Conservation (phyloP, 768 basidiomycete species). For the Termitomyces sp. region DNA sequence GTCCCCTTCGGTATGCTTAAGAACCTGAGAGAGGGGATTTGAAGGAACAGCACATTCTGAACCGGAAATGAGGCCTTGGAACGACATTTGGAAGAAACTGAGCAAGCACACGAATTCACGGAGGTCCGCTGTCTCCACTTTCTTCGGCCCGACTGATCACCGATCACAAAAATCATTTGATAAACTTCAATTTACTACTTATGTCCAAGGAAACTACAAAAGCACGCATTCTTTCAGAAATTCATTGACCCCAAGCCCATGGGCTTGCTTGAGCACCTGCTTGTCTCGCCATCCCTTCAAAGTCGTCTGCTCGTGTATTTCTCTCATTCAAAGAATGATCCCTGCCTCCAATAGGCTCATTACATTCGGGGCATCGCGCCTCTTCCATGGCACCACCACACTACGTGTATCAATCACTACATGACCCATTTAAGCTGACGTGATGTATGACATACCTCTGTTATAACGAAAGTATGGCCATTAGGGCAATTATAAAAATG, state of each 20-base stretch:
- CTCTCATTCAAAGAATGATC: conserved; percentile 38
- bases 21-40: conserved; percentile 86
- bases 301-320: conserved; percentile 48
- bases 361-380: conserved; percentile 57
- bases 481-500: conserved; percentile 55
- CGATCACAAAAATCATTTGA: conserved; percentile 4
- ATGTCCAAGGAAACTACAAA: too few species aligned
- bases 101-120: conserved; percentile 1
- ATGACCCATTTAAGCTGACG: neutral
- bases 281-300: conserved; percentile 38
- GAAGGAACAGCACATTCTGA: conserved; percentile 83
- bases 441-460: conserved; percentile 37
- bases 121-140: neutral
- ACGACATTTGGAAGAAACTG: conserved; percentile 48
- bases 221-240: neutral
- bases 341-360: conserved; percentile 49
- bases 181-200: too few species aligned
- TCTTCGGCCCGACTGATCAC: conserved; percentile 10
- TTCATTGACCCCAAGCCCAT: conserved; percentile 10
- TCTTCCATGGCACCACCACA: conserved; percentile 57
- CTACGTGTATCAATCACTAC: conserved; percentile 26
- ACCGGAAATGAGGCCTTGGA: conserved; percentile 81
- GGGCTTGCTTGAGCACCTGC: conserved; percentile 8
- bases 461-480: conserved; percentile 62
- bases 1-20: conserved; percentile 89